Percentiles rank a stretch among this genome's conserved stretches.
These are phyloP conservation scores for Opeltia flavorubescens DNA, from an alignment of 495 filamentous ascomycete genomes.

Conservation along the genomic window DNA sequence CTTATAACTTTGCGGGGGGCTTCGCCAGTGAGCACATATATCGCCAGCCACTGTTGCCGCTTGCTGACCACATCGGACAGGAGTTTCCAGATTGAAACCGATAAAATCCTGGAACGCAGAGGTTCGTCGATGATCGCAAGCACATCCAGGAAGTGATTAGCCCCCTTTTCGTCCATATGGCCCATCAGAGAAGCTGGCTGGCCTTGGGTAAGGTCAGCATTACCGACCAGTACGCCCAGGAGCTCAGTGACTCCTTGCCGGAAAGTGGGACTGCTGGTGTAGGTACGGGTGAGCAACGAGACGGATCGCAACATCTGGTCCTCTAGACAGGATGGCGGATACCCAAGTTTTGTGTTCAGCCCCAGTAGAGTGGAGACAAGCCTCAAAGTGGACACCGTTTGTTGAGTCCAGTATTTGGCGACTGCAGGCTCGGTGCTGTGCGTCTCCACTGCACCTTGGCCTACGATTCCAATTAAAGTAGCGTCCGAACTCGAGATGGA, in stretches of 20 bases:
- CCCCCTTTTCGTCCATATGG: conserved; percentile 66
- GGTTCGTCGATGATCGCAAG: conserved; percentile 69
- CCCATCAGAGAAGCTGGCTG: conserved; percentile 86
- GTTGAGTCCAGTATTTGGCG: conserved; percentile 23
- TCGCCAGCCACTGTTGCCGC: conserved; percentile 88
- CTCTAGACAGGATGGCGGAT: conserved; percentile 50
- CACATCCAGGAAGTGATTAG: conserved; percentile 69
- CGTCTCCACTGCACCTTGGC: conserved; percentile 50
- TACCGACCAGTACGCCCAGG: conserved; percentile 59
- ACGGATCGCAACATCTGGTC: conserved; percentile 64
- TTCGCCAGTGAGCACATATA: conserved; percentile 78
- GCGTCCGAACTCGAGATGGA: conserved; percentile 52
- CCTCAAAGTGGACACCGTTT: conserved; percentile 44
- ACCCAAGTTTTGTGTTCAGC: conserved; percentile 49
- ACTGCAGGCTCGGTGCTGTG: conserved; percentile 48
- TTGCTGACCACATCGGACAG: conserved; percentile 78
- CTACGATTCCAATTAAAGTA: conserved; percentile 55
- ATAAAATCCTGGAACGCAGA: conserved; percentile 42
- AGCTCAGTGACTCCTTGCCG: conserved; percentile 49
- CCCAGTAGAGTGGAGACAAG: conserved; percentile 57
- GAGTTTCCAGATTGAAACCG: conserved; percentile 65
- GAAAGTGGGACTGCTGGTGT: conserved; percentile 55
- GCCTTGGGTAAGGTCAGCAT: conserved; percentile 40
- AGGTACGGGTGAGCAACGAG: conserved; percentile 62
- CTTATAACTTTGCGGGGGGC: conserved; percentile 48